Conservation (phyloP, 2,329 filamentous ascomycete species). For the Diaporthe humulicola region DNA sequence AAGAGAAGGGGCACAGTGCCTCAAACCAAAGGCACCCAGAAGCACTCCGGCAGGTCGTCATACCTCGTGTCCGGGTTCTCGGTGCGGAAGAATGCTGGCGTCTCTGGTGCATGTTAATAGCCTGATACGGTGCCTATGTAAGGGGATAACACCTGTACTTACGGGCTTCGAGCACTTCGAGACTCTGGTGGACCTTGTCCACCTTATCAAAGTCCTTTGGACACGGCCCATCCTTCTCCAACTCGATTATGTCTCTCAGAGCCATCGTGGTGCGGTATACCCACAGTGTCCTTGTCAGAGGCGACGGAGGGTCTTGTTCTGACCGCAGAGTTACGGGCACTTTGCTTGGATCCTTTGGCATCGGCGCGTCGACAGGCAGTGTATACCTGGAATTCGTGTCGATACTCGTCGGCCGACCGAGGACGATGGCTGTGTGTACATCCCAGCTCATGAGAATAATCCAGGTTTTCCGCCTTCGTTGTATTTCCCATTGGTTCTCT, state of each 20-base stretch:
- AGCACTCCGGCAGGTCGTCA: constrained; percentile 65
- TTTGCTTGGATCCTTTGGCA: constrained; percentile 61
- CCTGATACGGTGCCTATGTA: background rate
- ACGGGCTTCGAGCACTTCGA: constrained; percentile 60
- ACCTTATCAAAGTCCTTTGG: constrained; percentile 67
- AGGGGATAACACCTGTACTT: background rate
- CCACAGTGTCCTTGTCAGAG: constrained; percentile 67
- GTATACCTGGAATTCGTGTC: constrained; percentile 62
- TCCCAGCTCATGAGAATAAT: constrained; percentile 68
- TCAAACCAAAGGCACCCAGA: constrained; percentile 64
- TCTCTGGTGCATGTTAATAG: constrained; percentile 44
- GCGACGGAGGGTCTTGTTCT: constrained; percentile 67
- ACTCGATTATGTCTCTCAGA: constrained; percentile 65
- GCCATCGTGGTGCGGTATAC: constrained; percentile 61
- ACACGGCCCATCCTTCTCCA: constrained; percentile 69
- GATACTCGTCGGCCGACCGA: constrained; percentile 69
- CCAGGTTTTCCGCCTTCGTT: constrained; percentile 69
- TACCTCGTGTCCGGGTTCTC: constrained; percentile 70
- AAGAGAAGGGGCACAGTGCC: constrained; percentile 62
- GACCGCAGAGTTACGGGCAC: constrained; percentile 62
- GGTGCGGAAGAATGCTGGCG: constrained; percentile 66
- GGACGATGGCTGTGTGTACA: constrained; percentile 64
- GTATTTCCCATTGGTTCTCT: constrained; percentile 70
- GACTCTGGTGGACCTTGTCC: constrained; percentile 65
- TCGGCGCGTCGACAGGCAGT: constrained; percentile 66